phyloP scores from a whole-genome alignment of 768 basidiomycete genomes.

The Coprinopsis cinerea region DNA sequence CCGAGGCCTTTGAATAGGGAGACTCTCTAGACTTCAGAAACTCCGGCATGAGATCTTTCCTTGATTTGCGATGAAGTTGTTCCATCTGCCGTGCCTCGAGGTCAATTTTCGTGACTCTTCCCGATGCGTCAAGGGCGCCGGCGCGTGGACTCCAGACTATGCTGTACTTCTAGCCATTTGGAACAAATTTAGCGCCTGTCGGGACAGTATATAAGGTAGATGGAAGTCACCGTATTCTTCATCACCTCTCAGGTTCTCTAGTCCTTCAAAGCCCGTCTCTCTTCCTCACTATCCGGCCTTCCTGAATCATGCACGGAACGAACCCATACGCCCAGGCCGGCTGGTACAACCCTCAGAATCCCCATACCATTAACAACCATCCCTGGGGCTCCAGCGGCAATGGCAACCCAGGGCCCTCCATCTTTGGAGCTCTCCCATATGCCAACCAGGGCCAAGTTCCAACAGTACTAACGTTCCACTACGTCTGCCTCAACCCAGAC shows the following conservation, averaged over 20 bases:
- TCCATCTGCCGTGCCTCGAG: too few species aligned
- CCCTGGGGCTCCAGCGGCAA: conserved; percentile 7
- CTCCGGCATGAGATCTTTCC: not conserved
- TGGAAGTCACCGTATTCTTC: not conserved
- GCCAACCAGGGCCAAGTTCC: conserved; percentile 6
- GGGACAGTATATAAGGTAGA: not conserved
- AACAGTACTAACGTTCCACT: conserved; percentile 33
- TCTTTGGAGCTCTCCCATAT: conserved; percentile 16
- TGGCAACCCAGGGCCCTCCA: conserved; percentile 12
- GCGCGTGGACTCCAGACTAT: too few species aligned
- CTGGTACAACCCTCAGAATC: conserved; percentile 13
- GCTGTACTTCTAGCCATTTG: too few species aligned
- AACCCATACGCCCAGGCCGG: conserved; percentile 14
- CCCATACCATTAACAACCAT: conserved; percentile 13
- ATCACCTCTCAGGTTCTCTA: not conserved
- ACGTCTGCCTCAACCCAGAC: conserved; percentile 33
- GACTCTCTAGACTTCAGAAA: too few species aligned
- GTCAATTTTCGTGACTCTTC: too few species aligned
- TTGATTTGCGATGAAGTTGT: not conserved
- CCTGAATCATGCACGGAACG: conserved; percentile 12
- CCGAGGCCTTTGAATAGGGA: too few species aligned
- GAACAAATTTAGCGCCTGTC: too few species aligned
- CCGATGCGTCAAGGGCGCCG: too few species aligned
- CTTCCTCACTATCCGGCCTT: not conserved
- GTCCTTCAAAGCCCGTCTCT: not conserved